phyloP scores from a whole-genome alignment of 2,329 filamentous ascomycete species.

The Ascomycota sp. region DNA sequence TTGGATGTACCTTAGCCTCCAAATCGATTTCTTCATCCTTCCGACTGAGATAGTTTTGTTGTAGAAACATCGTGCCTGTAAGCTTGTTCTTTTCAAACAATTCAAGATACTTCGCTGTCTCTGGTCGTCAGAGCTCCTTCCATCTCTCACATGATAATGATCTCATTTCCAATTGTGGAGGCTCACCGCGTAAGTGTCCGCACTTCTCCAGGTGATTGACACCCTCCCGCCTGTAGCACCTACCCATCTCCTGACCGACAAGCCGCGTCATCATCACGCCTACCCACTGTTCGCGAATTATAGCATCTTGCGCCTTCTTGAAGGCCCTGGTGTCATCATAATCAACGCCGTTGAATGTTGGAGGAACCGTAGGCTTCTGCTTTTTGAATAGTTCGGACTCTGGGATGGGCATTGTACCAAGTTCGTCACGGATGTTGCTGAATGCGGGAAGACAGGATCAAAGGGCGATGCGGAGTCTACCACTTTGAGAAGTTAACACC shows the following conservation, averaged over 20 bases:
- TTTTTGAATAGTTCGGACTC: conserved; percentile 64
- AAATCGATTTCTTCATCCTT: conserved; percentile 18
- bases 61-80: conserved; percentile 57
- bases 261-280: conserved; percentile 72
- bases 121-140: conserved; percentile 1
- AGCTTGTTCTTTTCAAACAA: conserved; percentile 55
- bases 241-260: conserved; percentile 61
- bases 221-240: conserved; percentile 66
- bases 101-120: conserved; percentile 53
- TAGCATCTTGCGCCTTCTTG: conserved; percentile 63
- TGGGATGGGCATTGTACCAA: conserved; percentile 48
- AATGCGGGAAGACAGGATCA: too few relatives aligned
- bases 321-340: conserved; percentile 62
- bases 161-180: too few relatives aligned
- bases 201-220: conserved; percentile 82
- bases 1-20: conserved; percentile 17
- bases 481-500: too few relatives aligned
- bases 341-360: conserved; percentile 70
- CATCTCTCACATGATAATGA: too few relatives aligned
- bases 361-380: conserved; percentile 61
- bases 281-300: conserved; percentile 74
- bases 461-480: too few relatives aligned
- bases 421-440: not conserved
- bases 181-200: conserved; percentile 50
- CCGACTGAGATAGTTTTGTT: conserved; percentile 51